Evolutionary conservation across 2,329 filamentous ascomycete genomes (phyloP).

Genomic region (Drechslerella stenobrocha): DNA sequence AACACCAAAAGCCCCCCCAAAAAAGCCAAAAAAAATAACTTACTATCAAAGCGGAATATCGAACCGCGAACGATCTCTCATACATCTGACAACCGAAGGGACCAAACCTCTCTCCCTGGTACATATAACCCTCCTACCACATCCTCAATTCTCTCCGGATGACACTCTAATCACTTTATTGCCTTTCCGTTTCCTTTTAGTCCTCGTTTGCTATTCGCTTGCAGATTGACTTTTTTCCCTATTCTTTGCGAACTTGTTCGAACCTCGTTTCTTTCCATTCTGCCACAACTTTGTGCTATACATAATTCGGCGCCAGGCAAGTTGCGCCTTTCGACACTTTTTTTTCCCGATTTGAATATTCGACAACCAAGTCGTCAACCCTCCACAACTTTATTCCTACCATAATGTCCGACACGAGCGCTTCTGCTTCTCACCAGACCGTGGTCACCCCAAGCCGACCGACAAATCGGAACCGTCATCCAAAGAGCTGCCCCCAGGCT

Average conservation of each 20-base stretch:
- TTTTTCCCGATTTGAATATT: conserved; percentile 7
- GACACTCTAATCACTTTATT: conserved; percentile 39
- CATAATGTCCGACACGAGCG: conserved; percentile 31
- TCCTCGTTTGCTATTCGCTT: conserved; percentile 10
- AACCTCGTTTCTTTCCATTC: neutral
- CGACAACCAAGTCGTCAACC: conserved; percentile 1
- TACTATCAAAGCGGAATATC: conserved; percentile 7
- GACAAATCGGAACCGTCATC: conserved; percentile 20
- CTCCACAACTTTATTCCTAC: conserved; percentile 1
- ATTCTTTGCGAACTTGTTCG: conserved; percentile 10
- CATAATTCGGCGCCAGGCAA: conserved; percentile 5
- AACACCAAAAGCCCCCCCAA: conserved; percentile 3
- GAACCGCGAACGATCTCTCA: conserved; percentile 8
- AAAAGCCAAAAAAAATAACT: neutral
- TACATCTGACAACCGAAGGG: conserved; percentile 8
- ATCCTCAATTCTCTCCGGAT: conserved; percentile 22
- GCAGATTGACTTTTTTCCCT: conserved; percentile 23
- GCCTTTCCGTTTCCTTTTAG: conserved; percentile 30
- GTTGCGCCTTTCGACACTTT: conserved; percentile 15
- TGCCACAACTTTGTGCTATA: conserved; percentile 20
- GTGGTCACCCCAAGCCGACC: conserved; percentile 38
- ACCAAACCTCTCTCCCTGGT: conserved; percentile 31
- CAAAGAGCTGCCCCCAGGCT: conserved; percentile 37
- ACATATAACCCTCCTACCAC: conserved; percentile 13
- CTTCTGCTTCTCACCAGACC: conserved; percentile 5